Conservation (phyloP, 352 stramenopile species). For the Aphanomyces cochlioides region DNA sequence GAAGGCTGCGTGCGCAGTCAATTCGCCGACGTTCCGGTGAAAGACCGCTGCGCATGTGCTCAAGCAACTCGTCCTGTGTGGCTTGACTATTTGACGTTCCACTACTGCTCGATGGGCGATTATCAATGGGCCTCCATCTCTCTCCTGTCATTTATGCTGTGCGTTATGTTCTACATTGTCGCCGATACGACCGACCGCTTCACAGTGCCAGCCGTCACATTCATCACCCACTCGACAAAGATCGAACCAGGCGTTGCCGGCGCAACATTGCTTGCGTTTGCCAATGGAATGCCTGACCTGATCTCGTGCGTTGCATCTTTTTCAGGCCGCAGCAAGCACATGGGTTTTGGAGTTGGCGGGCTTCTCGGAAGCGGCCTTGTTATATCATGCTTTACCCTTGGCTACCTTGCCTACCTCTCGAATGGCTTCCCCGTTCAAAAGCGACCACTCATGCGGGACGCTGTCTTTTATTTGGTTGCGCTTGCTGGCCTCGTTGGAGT, state of each 20-base stretch:
- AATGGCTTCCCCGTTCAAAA: conserved; percentile 18
- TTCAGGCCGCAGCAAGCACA: conserved; percentile 16
- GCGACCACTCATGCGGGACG: conserved; percentile 26
- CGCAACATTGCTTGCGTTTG: conserved; percentile 25
- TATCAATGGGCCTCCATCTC: neutral
- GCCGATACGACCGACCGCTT: conserved; percentile 24
- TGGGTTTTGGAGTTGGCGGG: conserved; percentile 26
- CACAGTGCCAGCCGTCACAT: conserved; percentile 28
- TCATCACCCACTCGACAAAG: conserved; percentile 4
- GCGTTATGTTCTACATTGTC: conserved; percentile 24
- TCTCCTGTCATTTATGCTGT: conserved; percentile 17
- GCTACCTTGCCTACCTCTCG: conserved; percentile 24
- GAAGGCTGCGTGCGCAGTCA: conserved; percentile 13
- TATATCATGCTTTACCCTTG: conserved; percentile 23
- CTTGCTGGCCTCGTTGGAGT: conserved; percentile 8
- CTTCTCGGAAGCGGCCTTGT: conserved; percentile 28
- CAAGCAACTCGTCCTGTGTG: conserved; percentile 9
- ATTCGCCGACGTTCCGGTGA: conserved; percentile 9
- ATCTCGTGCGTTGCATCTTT: conserved; percentile 27
- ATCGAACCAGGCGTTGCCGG: conserved; percentile 24
- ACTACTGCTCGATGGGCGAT: conserved; percentile 23
- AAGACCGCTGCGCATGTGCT: conserved; percentile 17
- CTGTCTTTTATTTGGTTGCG: conserved; percentile 20
- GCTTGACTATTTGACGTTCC: conserved; percentile 13
- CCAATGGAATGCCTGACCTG: conserved; percentile 25